These are phyloP conservation scores for Alternaria postmessia DNA, from an alignment of 2,329 filamentous ascomycete species.

Conservation along the genomic window DNA sequence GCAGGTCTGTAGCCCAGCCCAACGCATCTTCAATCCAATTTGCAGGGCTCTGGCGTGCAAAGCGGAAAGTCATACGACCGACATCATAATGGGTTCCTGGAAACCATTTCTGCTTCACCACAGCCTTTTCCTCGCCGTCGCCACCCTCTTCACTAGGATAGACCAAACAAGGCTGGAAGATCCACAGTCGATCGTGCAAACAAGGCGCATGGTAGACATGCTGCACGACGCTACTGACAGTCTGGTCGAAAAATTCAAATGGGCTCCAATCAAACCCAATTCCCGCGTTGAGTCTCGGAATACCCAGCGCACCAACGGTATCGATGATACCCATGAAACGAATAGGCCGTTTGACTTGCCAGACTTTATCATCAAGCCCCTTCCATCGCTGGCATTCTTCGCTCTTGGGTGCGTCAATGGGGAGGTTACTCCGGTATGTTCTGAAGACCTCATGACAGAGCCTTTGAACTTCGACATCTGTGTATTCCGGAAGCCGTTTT, in stretches of 20 bases:
- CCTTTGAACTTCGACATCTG: constrained; percentile 25
- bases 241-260: constrained; percentile 49
- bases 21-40: constrained; percentile 40
- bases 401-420: constrained; percentile 39
- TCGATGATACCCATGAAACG: constrained; percentile 47
- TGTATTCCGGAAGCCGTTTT: constrained; percentile 12
- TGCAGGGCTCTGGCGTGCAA: constrained; percentile 38
- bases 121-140: constrained; percentile 15
- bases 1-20: constrained; percentile 35
- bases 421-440: constrained; percentile 41
- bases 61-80: constrained; percentile 47
- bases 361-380: constrained; percentile 28
- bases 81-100: constrained; percentile 51
- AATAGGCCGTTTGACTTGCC: constrained; percentile 43
- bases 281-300: constrained; percentile 46
- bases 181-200: constrained; percentile 47
- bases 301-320: constrained; percentile 47
- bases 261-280: constrained; percentile 48
- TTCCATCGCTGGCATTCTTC: constrained; percentile 30
- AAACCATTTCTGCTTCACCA: constrained; percentile 46
- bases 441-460: constrained; percentile 46
- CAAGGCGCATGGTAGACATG: constrained; percentile 44
- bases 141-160: constrained; percentile 7
- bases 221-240: constrained; percentile 43
- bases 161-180: constrained; percentile 38